Conservation (phyloP, 164 flowering plant genomes). For the Echeveria elegans region DNA sequence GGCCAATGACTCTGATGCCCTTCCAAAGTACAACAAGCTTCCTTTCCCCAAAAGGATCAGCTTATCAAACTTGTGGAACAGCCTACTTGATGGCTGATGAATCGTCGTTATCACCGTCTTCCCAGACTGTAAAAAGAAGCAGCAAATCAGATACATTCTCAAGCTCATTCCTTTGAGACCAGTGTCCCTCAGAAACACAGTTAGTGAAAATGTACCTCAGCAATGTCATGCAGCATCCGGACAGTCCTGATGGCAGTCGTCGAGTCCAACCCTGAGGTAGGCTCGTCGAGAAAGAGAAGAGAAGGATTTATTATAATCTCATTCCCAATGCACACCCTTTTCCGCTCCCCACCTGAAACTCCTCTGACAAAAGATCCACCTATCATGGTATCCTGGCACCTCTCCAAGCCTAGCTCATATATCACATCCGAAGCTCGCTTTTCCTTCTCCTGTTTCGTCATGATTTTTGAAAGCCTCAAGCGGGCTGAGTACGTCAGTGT, state of each 20-base stretch:
- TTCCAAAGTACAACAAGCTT: slow-evolving; percentile 81
- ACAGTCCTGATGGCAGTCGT: slow-evolving; percentile 85
- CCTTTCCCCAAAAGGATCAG: slow-evolving; percentile 89
- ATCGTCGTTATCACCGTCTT: slow-evolving; percentile 91
- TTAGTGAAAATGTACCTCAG: slow-evolving; percentile 47
- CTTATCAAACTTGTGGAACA: slow-evolving; percentile 91
- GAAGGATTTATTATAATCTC: slow-evolving; percentile 95
- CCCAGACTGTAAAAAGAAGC: slow-evolving; percentile 50
- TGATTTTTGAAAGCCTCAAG: slow-evolving; percentile 57
- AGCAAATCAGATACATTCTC: neutral
- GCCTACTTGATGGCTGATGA: slow-evolving; percentile 97
- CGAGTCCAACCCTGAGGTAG: slow-evolving; percentile 96
- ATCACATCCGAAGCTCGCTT: slow-evolving; percentile 77
- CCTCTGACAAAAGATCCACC: slow-evolving; percentile 97
- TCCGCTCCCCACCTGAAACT: slow-evolving; percentile 96
- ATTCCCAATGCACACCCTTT: slow-evolving; percentile 86
- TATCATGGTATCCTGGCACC: slow-evolving; percentile 95
- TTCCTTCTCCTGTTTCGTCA: slow-evolving; percentile 70
- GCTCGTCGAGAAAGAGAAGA: slow-evolving; percentile 85
- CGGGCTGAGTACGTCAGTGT: slow-evolving; percentile 80
- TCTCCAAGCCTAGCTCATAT: slow-evolving; percentile 51
- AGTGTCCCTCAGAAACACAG: neutral
- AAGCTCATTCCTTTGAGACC: neutral
- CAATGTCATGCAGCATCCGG: slow-evolving; percentile 79
- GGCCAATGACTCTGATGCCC: slow-evolving; percentile 75